These are phyloP conservation scores for Curvularia spicifera DNA, from an alignment of 2,329 filamentous ascomycete species.

Conservation along the genomic window DNA sequence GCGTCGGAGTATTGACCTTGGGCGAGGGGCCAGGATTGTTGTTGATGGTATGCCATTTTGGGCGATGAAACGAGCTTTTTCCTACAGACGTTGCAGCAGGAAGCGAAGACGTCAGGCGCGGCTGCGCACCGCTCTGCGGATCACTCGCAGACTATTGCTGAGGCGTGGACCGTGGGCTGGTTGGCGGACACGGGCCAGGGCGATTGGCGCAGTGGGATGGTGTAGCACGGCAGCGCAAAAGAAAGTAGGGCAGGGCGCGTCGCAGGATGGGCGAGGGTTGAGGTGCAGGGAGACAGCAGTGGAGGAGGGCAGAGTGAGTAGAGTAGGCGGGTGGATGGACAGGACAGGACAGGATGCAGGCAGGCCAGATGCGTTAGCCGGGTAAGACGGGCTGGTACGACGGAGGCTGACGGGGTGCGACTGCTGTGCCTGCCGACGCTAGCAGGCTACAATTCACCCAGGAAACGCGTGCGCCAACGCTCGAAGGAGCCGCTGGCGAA, in stretches of 20 bases:
- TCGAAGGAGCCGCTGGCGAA: conserved; percentile 3
- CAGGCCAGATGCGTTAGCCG: conserved; percentile 9
- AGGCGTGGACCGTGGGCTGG: conserved; percentile 11
- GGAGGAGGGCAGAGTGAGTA: neutral
- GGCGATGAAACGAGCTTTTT: conserved; percentile 7
- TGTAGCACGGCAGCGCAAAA: neutral
- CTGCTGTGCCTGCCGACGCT: conserved; percentile 12
- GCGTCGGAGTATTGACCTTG: conserved; percentile 28
- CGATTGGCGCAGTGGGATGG: conserved; percentile 1
- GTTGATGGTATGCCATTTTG: conserved; percentile 32
- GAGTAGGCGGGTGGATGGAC: neutral
- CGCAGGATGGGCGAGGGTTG: neutral
- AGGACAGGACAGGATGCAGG: neutral
- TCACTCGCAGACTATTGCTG: conserved; percentile 13
- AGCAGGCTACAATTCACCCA: conserved; percentile 15
- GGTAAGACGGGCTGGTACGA: conserved; percentile 21
- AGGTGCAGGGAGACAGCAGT: neutral
- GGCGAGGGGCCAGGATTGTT: conserved; percentile 31
- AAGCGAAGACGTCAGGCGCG: conserved; percentile 12
- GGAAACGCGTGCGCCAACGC: conserved; percentile 11
- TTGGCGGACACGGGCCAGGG: neutral
- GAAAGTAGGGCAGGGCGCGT: neutral
- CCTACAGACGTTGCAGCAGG: conserved; percentile 14
- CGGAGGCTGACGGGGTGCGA: conserved; percentile 22
- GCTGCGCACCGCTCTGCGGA: conserved; percentile 25